These are phyloP conservation scores for Boeremia lycopersici DNA, from an alignment of 2,329 filamentous ascomycete genomes.

Conservation along the genomic window DNA sequence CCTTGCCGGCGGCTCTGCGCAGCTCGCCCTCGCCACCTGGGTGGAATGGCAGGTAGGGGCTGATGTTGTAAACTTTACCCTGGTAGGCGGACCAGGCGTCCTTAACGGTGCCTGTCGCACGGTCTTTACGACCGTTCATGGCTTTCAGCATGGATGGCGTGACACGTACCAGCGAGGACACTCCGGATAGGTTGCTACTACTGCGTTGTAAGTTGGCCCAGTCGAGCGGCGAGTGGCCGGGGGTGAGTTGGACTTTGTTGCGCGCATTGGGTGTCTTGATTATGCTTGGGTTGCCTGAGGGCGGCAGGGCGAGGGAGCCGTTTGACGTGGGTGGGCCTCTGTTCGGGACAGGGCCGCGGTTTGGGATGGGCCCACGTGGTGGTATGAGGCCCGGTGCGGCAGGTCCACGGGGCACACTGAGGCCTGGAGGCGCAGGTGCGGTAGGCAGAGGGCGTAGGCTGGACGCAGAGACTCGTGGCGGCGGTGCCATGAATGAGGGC, in stretches of 20 bases:
- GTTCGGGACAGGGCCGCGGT: constrained; percentile 51
- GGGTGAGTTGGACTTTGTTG: constrained; percentile 78
- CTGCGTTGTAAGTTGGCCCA: constrained; percentile 87
- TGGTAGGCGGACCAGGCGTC: constrained; percentile 91
- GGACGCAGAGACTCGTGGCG: constrained; percentile 45
- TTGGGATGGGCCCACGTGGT: constrained; percentile 56
- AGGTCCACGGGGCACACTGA: constrained; percentile 33
- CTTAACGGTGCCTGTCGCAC: constrained; percentile 43
- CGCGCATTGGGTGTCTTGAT: constrained; percentile 51
- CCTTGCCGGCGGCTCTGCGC: constrained; percentile 77
- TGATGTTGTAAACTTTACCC: constrained; percentile 92
- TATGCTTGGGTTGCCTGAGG: constrained; percentile 36
- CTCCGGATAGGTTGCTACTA: constrained; percentile 57
- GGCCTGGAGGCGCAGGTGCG: constrained; percentile 34
- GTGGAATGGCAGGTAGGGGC: constrained; percentile 87
- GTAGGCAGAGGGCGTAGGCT: constrained; percentile 44
- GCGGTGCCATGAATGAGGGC: constrained; percentile 43
- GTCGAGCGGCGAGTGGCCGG: constrained; percentile 92
- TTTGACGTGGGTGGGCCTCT: constrained; percentile 50
- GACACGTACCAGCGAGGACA: constrained; percentile 69
- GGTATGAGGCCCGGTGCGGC: constrained; percentile 35
- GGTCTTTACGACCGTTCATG: constrained; percentile 80
- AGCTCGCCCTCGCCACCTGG: constrained; percentile 83
- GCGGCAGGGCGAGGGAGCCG: constrained; percentile 46
- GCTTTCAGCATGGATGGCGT: constrained; percentile 79